Percentiles rank a stretch among this genome's conserved stretches.
Conservation (phyloP, 1,284 basidiomycete genomes). For the Apiotrichum laibachii region DNA sequence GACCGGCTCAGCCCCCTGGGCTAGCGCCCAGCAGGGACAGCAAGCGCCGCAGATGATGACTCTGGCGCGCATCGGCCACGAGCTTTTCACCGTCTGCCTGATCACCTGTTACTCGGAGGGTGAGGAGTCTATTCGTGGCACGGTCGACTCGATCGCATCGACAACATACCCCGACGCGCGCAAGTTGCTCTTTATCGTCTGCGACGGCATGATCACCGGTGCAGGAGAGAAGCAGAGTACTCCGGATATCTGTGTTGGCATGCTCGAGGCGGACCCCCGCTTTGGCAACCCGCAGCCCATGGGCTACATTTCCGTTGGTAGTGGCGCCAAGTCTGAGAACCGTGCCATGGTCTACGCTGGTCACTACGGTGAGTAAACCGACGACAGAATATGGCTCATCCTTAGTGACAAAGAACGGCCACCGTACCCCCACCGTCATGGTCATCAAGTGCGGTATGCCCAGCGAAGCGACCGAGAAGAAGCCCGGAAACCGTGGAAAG, state of each 20-base stretch:
- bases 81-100: slow-evolving; percentile 90
- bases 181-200: slow-evolving; percentile 91
- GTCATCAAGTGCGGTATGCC: slow-evolving; percentile 92
- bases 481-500: slow-evolving; percentile 97
- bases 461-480: slow-evolving; percentile 77
- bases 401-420: slow-evolving; percentile 58
- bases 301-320: slow-evolving; percentile 87
- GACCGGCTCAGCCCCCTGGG: slow-evolving; percentile 91
- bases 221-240: slow-evolving; percentile 91
- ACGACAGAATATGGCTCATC: not conserved
- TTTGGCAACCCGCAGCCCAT: slow-evolving; percentile 97
- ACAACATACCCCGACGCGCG: slow-evolving; percentile 88
- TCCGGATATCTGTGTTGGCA: slow-evolving; percentile 89
- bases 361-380: slow-evolving; percentile 80
- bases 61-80: slow-evolving; percentile 82
- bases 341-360: slow-evolving; percentile 98
- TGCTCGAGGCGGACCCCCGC: slow-evolving; percentile 88
- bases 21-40: slow-evolving; percentile 32
- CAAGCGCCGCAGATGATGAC: slow-evolving; percentile 55
- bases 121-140: slow-evolving; percentile 84
- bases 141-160: slow-evolving; percentile 84
- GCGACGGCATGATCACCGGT: slow-evolving; percentile 99
- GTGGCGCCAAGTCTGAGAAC: slow-evolving; percentile 85
- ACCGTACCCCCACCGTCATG: slow-evolving; percentile 90
- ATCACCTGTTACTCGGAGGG: slow-evolving; percentile 99